Evolutionary conservation across 2,329 filamentous ascomycete species (phyloP).

Genomic region (Ophiostoma ulmi): DNA sequence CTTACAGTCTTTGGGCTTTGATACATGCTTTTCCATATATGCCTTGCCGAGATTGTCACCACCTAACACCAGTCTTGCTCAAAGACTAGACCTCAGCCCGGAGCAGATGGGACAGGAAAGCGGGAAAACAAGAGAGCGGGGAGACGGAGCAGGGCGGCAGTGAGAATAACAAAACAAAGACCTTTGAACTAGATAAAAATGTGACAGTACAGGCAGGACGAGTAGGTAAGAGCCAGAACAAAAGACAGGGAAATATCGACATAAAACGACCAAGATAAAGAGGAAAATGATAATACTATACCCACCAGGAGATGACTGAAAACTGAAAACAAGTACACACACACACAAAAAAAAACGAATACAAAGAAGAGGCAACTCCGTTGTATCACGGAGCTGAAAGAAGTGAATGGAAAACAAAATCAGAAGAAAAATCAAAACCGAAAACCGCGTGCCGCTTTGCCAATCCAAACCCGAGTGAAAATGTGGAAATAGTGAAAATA

Average conservation of each 20-base stretch:
- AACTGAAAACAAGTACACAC: neutral
- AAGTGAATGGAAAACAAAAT: constrained; percentile 7
- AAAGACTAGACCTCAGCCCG: neutral
- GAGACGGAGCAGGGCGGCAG: neutral
- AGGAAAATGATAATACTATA: neutral
- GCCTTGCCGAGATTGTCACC: neutral
- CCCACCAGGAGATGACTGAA: neutral
- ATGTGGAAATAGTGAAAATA: neutral
- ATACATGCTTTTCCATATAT: neutral
- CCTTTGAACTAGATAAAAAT: neutral
- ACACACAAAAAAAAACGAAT: constrained; percentile 10
- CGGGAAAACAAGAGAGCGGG: neutral
- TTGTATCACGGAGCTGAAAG: neutral
- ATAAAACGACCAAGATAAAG: neutral
- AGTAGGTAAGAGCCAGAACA: neutral
- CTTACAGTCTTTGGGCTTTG: neutral
- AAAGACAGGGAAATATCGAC: neutral
- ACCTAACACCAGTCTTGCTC: neutral
- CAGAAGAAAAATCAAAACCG: neutral
- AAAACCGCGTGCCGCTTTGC: constrained; percentile 11
- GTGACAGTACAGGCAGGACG: neutral
- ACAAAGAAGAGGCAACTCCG: neutral
- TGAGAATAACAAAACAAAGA: neutral
- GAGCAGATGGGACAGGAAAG: neutral
- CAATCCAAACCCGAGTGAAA: neutral